These are phyloP conservation scores for Thymus mandschuricus DNA, from an alignment of 257 asterid species.

Conservation along the genomic window DNA sequence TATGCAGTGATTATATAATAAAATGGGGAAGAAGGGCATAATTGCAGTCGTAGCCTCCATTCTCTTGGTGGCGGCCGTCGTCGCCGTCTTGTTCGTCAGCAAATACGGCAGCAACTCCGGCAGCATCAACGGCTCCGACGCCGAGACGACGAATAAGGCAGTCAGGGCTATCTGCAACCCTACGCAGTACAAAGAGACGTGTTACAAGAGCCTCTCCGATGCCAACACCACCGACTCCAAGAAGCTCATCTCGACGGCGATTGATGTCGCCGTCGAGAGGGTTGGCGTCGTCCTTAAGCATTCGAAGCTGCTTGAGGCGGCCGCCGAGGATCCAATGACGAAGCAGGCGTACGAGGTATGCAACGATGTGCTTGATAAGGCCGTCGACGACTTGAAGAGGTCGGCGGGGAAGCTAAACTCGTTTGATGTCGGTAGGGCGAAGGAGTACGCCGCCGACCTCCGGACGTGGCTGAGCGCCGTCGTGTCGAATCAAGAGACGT, in stretches of 20 bases:
- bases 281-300: conserved; percentile 41
- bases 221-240: conserved; percentile 62
- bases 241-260: conserved; percentile 55
- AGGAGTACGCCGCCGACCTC: conserved; percentile 39
- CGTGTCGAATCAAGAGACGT: conserved; percentile 59
- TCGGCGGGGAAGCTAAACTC: conserved; percentile 38
- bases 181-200: conserved; percentile 61
- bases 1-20: too few species aligned
- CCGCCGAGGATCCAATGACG: conserved; percentile 50
- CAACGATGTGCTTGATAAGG: conserved; percentile 39
- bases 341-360: conserved; percentile 53
- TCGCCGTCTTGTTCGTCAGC: conserved; percentile 24
- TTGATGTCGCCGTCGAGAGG: conserved; percentile 35
- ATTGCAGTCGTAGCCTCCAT: conserved; percentile 47
- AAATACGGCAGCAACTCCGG: not conserved
- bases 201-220: conserved; percentile 47
- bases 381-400: conserved; percentile 58
- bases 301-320: conserved; percentile 43
- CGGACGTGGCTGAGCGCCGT: conserved; percentile 72
- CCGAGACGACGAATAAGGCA: conserved; percentile 31
- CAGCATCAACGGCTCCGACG: not conserved
- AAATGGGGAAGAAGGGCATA: conserved; percentile 40
- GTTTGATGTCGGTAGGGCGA: conserved; percentile 32
- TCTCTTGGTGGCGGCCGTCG: conserved; percentile 60
- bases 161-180: conserved; percentile 55